Evolutionary conservation across 2,329 filamentous ascomycete species (phyloP).

Genomic region (Annulohypoxylon truncatum): DNA sequence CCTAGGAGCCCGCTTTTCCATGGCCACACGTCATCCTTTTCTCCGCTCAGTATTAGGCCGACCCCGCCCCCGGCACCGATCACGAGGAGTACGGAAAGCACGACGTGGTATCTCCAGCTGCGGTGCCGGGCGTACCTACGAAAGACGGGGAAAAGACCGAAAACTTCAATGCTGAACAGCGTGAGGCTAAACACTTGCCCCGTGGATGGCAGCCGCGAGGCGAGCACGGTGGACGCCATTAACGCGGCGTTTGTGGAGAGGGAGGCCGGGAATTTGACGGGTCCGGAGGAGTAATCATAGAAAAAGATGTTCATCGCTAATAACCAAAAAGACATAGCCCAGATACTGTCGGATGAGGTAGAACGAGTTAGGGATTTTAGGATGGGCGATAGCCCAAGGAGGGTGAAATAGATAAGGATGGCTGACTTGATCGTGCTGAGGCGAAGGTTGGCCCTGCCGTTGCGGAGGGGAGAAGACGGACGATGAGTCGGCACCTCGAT

Average conservation of each 20-base stretch:
- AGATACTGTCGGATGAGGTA: conserved; percentile 94
- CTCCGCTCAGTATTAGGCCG: conserved; percentile 68
- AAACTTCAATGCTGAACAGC: conserved; percentile 96
- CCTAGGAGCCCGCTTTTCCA: conserved; percentile 74
- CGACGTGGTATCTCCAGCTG: conserved; percentile 83
- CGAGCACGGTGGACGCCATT: conserved; percentile 95
- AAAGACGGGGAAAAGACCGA: conserved; percentile 97
- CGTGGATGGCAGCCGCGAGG: conserved; percentile 87
- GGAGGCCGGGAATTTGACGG: conserved; percentile 73
- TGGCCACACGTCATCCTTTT: conserved; percentile 55
- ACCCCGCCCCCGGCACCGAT: conserved; percentile 83
- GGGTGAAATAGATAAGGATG: conserved; percentile 89
- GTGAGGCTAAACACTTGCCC: conserved; percentile 96
- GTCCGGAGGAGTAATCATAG: conserved; percentile 88
- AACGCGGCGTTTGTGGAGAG: conserved; percentile 95
- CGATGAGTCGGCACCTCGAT: conserved; percentile 51
- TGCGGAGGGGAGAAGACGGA: conserved; percentile 52
- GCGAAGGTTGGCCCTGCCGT: conserved; percentile 61
- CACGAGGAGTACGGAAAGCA: conserved; percentile 80
- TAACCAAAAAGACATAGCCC: conserved; percentile 95
- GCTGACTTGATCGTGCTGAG: conserved; percentile 91
- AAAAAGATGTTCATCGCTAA: conserved; percentile 97
- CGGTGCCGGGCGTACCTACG: conserved; percentile 86
- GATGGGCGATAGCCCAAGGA: conserved; percentile 92
- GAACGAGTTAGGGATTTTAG: conserved; percentile 95